phyloP scores from a whole-genome alignment of 2,329 filamentous ascomycete genomes.

The Phialocephala sp. region DNA sequence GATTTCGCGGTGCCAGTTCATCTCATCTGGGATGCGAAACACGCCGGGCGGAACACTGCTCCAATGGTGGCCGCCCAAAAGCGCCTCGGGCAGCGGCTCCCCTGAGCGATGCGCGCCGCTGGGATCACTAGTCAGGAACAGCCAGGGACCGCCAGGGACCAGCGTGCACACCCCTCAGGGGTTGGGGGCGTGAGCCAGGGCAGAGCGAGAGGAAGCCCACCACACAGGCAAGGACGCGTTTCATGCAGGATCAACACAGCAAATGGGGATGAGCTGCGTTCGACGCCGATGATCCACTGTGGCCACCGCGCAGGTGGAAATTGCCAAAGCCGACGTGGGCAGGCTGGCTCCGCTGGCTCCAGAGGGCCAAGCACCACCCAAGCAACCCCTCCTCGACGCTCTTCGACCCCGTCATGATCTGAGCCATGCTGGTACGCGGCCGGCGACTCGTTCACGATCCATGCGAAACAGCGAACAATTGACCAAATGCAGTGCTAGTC shows the following conservation, averaged over 20 bases:
- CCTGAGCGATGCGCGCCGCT: slow-evolving; percentile 7
- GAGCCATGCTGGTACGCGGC: neutral
- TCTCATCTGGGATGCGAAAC: slow-evolving; percentile 1
- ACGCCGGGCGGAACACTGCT: neutral
- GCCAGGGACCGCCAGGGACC: neutral
- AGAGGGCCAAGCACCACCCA: neutral
- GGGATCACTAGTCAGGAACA: slow-evolving; percentile 11
- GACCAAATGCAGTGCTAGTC: slow-evolving; percentile 1
- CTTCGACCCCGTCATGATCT: neutral
- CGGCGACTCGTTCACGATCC: neutral
- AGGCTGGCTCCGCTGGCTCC: neutral
- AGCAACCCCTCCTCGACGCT: neutral
- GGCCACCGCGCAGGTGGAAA: neutral
- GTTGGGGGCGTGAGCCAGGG: too few species aligned
- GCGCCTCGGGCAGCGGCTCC: neutral
- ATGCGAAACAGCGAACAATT: neutral
- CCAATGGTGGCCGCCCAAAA: neutral
- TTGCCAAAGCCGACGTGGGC: slow-evolving; percentile 7
- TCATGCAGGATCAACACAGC: neutral
- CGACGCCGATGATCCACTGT: neutral
- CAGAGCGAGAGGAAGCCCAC: neutral
- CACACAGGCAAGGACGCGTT: slow-evolving; percentile 4
- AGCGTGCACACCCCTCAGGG: neutral
- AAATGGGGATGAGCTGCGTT: neutral
- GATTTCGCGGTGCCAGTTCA: neutral